phyloP scores from a whole-genome alignment of 2,329 filamentous ascomycete genomes.

The Neonectria faginata region DNA sequence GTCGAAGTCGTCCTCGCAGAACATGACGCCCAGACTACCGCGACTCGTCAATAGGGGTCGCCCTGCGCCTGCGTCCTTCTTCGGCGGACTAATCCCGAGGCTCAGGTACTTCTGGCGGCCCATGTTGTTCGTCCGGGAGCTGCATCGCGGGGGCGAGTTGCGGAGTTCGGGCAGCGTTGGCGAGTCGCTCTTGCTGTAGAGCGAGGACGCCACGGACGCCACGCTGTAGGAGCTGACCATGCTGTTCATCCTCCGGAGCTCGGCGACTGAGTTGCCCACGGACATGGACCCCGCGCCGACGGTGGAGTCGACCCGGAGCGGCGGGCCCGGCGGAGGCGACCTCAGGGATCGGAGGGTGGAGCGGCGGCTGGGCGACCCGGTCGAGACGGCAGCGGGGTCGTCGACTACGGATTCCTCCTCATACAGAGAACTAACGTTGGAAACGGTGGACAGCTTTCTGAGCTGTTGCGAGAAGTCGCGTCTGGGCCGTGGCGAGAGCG shows the following conservation, averaged over 20 bases:
- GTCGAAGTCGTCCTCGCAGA: constrained; percentile 37
- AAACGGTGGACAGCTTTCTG: constrained; percentile 39
- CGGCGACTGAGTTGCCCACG: constrained; percentile 59
- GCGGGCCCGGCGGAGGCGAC: constrained; percentile 19
- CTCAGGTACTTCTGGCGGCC: constrained; percentile 61
- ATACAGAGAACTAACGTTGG: constrained; percentile 45
- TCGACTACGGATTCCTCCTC: constrained; percentile 27
- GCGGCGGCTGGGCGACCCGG: constrained; percentile 42
- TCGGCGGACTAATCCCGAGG: constrained; percentile 50
- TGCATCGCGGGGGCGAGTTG: constrained; percentile 51
- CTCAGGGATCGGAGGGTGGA: constrained; percentile 31
- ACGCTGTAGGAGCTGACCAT: constrained; percentile 59
- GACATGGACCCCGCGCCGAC: constrained; percentile 44
- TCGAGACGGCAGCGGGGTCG: constrained; percentile 33
- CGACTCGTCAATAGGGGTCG: constrained; percentile 24
- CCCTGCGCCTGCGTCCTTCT: constrained; percentile 22
- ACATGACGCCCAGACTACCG: constrained; percentile 34
- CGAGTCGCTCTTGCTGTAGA: constrained; percentile 48
- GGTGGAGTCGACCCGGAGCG: constrained; percentile 20
- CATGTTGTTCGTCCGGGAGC: constrained; percentile 47
- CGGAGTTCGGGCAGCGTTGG: constrained; percentile 55
- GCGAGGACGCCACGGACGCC: constrained; percentile 51
- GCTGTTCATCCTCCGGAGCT: constrained; percentile 70
- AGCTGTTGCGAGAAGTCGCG: constrained; percentile 35
- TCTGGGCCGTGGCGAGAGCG: constrained; percentile 45